Evolutionary conservation across 1,284 basidiomycete species (phyloP).

Genomic region (Irpex sp.): DNA sequence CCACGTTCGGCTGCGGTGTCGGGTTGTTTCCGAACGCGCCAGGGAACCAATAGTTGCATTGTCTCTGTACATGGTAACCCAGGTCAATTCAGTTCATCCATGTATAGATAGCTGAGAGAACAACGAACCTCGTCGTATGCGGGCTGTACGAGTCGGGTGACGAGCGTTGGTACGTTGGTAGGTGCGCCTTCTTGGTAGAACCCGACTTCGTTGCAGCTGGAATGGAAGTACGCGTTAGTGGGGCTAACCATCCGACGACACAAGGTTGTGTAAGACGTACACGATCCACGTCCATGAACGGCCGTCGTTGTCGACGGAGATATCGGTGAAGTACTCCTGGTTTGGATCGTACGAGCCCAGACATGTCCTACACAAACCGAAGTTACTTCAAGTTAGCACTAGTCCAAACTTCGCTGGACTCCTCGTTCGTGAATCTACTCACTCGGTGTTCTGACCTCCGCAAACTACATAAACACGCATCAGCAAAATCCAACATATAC

Average conservation of each 20-base stretch:
- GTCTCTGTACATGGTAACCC: slow-evolving; percentile 48
- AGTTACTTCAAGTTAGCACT: background rate
- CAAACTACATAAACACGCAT: slow-evolving; percentile 46
- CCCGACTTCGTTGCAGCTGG: slow-evolving; percentile 76
- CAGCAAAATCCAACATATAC: background rate
- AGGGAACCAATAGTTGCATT: slow-evolving; percentile 71
- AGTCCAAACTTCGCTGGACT: background rate
- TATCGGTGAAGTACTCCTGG: slow-evolving; percentile 58
- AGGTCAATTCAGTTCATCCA: background rate
- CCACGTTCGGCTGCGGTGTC: slow-evolving; percentile 41
- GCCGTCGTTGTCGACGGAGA: slow-evolving; percentile 54
- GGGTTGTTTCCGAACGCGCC: slow-evolving; percentile 53
- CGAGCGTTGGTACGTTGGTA: slow-evolving; percentile 55
- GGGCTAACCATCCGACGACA: background rate
- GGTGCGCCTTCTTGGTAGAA: slow-evolving; percentile 73
- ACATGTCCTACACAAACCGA: slow-evolving; percentile 49
- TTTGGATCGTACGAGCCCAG: slow-evolving; percentile 65
- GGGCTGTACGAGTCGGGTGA: slow-evolving; percentile 69
- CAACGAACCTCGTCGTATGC: slow-evolving; percentile 60
- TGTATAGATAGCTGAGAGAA: background rate
- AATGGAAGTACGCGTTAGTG: background rate
- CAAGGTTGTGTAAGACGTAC: slow-evolving; percentile 34
- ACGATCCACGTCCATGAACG: slow-evolving; percentile 74
- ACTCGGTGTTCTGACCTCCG: slow-evolving; percentile 49
- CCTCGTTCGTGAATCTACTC: slow-evolving; percentile 23